Base-by-base conservation (phyloP, 78 protist species). In the Emiliania huxleyi region DNA sequence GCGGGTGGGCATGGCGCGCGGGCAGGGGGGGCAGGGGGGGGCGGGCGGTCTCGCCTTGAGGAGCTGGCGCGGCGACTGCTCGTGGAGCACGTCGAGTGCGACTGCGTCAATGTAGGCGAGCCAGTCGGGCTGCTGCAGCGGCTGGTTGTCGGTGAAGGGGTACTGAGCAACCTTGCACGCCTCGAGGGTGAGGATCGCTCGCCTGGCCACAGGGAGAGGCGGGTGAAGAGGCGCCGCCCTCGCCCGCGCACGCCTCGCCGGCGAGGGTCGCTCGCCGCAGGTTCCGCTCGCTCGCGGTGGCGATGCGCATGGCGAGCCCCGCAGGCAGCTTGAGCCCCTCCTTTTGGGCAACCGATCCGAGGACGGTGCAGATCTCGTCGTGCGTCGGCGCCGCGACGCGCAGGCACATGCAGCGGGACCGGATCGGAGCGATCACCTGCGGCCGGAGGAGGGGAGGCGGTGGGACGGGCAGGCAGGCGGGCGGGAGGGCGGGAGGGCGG, bases 321-420 rank as follows among this genome's bases (percentile, higher is more conserved):
- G 8, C 29, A 35, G 95, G 88, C 11, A 95, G 84, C 45, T 25
- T 45, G 43, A 91, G 33, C 25, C 69, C 55, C 37, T 73, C 89
- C 48, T 75, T 46, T 33, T 22, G 35, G 56, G 87, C 93, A 2
- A 44, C 52, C n/a, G 44, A 44, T 18, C 22, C 5, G 29, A 91
- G 62, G n/a, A 75, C 62, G 22, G 38, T 0, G 2, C 43, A 0
- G 0, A 97, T 87, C 48, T 96, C 97, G 3, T 79, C 91, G 19
- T 38, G 55, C 0, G 96, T 23, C 6, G 99, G 99, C 38, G 98
- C 96, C 0, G 99, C 95, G 21, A 98, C 97, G 0, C 99, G 94
- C 25, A 99, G 69, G 38, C 92, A 94, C 0, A 99, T 73, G 90
- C 99, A 99, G 23, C 99, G 96, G 0, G 97, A 94, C 33, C 98